These are phyloP conservation scores for Salix brachista DNA, from an alignment of 345 rosid species.

Conservation along the genomic window DNA sequence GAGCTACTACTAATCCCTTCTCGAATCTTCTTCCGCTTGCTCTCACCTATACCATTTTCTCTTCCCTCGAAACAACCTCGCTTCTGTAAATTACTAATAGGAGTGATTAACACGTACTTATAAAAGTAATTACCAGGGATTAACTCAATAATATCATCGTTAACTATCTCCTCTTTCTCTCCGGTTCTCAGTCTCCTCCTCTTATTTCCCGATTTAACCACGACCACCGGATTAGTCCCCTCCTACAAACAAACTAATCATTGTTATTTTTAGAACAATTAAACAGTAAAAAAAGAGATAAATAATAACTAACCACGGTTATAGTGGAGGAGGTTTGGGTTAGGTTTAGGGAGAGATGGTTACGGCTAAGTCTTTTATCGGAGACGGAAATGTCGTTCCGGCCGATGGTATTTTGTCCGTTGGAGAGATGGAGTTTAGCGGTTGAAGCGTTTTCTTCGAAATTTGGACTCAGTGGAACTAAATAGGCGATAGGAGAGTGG, in stretches of 20 bases:
- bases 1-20: conserved; percentile 13
- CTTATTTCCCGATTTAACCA: conserved; percentile 51
- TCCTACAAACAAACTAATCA: conserved; percentile 33
- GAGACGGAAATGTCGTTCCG: conserved; percentile 46
- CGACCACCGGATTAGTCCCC: conserved; percentile 72
- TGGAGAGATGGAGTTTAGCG: conserved; percentile 45
- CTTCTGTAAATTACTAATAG: conserved; percentile 3
- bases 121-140: conserved; percentile 78
- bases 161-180: conserved; percentile 37
- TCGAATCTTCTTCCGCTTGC: conserved; percentile 45
- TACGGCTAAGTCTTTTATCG: conserved; percentile 86
- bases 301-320: conserved; percentile 38
- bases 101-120: conserved; percentile 35
- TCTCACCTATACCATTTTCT: neutral
- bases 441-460: conserved; percentile 50
- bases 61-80: conserved; percentile 17
- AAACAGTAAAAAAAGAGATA: neutral
- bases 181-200: conserved; percentile 54
- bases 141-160: conserved; percentile 68
- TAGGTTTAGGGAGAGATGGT: conserved; percentile 53
- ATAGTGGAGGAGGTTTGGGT: conserved; percentile 57
- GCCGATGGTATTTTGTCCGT: conserved; percentile 66
- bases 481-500: conserved; percentile 26
- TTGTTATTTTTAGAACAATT: neutral
- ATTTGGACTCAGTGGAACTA: conserved; percentile 55